phyloP scores from a whole-genome alignment of 2,329 filamentous ascomycete species.

The Furcasterigmium furcatum region DNA sequence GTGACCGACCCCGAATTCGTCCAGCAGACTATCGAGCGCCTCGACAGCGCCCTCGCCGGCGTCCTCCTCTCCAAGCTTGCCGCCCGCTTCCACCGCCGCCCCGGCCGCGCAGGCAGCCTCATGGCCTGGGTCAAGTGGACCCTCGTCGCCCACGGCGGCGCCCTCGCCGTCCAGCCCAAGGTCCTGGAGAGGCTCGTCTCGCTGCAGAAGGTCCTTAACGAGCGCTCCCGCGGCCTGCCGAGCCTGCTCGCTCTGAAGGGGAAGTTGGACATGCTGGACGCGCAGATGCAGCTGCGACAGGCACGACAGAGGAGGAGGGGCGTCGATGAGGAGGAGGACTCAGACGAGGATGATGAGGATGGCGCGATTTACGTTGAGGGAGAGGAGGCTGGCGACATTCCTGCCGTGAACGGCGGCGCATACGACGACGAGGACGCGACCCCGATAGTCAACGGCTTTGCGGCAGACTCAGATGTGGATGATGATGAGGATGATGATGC shows the following conservation, averaged over 20 bases:
- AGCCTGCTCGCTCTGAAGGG: slow-evolving; percentile 87
- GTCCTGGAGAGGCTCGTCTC: slow-evolving; percentile 74
- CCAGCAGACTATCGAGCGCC: slow-evolving; percentile 82
- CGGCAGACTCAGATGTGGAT: slow-evolving; percentile 58
- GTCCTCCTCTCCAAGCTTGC: slow-evolving; percentile 79
- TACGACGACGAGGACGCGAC: background rate
- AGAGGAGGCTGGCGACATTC: slow-evolving; percentile 52
- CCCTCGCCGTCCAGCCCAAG: slow-evolving; percentile 81
- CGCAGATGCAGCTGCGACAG: slow-evolving; percentile 79
- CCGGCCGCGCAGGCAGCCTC: slow-evolving; percentile 83
- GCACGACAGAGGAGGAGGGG: slow-evolving; percentile 53
- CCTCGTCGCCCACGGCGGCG: slow-evolving; percentile 86
- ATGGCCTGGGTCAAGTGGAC: slow-evolving; percentile 98
- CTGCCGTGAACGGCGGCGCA: background rate
- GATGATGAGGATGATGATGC: slow-evolving; percentile 35
- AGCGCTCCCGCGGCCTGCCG: slow-evolving; percentile 77
- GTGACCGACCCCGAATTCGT: slow-evolving; percentile 74
- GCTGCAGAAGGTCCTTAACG: slow-evolving; percentile 82
- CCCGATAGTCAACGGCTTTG: slow-evolving; percentile 46
- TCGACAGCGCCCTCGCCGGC: slow-evolving; percentile 81
- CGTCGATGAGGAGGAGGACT: slow-evolving; percentile 39
- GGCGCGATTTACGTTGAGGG: slow-evolving; percentile 87
- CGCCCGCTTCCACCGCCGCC: slow-evolving; percentile 79
- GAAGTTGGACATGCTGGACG: slow-evolving; percentile 90
- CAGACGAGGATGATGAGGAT: slow-evolving; percentile 53